Conservation (phyloP, 2,329 filamentous ascomycete genomes). For the Diaporthe ampelina region DNA sequence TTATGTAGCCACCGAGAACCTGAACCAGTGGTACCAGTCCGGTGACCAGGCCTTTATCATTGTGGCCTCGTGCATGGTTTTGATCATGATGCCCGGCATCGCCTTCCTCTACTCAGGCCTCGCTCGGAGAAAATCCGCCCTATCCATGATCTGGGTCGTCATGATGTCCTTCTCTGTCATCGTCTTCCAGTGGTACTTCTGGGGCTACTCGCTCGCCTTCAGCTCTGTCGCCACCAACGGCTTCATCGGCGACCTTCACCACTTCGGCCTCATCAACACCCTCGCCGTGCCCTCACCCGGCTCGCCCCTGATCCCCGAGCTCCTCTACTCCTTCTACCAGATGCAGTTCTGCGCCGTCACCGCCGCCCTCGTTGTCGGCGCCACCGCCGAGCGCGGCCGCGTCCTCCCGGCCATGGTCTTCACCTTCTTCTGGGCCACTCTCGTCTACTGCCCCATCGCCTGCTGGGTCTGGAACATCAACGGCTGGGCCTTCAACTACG, state of each 20-base stretch:
- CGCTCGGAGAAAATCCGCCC: slow-evolving; percentile 95
- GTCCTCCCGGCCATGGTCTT: slow-evolving; percentile 96
- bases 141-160: slow-evolving; percentile 97
- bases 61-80: slow-evolving; percentile 89
- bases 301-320: slow-evolving; percentile 87
- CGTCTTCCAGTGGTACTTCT: slow-evolving; percentile 99
- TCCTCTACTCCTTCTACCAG: slow-evolving; percentile 97
- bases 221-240: slow-evolving; percentile 84
- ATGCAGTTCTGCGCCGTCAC: slow-evolving; percentile 98
- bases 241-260: slow-evolving; percentile 90
- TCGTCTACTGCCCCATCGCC: slow-evolving; percentile 96
- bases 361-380: slow-evolving; percentile 89
- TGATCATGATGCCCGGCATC: slow-evolving; percentile 97
- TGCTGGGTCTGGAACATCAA: slow-evolving; percentile 98
- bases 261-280: slow-evolving; percentile 90
- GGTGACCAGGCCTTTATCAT: slow-evolving; percentile 97
- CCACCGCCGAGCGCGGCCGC: slow-evolving; percentile 93
- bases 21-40: slow-evolving; percentile 95
- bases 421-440: slow-evolving; percentile 93
- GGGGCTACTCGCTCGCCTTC: slow-evolving; percentile 97
- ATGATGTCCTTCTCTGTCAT: slow-evolving; percentile 94
- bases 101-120: slow-evolving; percentile 98
- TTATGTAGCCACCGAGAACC: slow-evolving; percentile 79
- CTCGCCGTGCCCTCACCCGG: slow-evolving; percentile 88
- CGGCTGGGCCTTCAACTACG: slow-evolving; percentile 92